A percentile compares a stretch with the other conserved stretches of the same genome.
Conservation (phyloP, 2,329 filamentous ascomycete genomes). For the Botryosphaeria dothidea region DNA sequence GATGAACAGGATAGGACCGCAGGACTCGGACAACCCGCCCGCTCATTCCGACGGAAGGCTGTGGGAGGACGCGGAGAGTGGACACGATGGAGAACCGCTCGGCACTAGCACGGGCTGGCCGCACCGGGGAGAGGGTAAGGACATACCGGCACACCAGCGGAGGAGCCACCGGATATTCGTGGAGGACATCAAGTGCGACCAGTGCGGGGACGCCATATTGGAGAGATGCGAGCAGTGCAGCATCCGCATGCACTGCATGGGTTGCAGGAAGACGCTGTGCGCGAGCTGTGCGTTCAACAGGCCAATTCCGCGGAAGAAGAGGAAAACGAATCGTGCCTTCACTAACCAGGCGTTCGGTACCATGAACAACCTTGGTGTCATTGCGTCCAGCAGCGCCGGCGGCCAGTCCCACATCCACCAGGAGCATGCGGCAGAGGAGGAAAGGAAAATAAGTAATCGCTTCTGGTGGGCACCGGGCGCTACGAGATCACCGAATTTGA, state of each 20-base stretch:
- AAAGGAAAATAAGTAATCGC: conserved; percentile 32
- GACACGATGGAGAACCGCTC: conserved; percentile 56
- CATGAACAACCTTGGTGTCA: conserved; percentile 23
- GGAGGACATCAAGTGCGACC: conserved; percentile 55
- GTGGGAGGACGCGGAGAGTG: conserved; percentile 59
- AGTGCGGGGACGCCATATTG: conserved; percentile 54
- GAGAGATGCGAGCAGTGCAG: conserved; percentile 63
- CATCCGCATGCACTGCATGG: conserved; percentile 62
- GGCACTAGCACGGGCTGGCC: conserved; percentile 48
- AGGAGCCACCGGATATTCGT: conserved; percentile 56
- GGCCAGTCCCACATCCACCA: neutral
- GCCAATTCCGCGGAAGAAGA: conserved; percentile 47
- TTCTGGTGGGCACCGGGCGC: conserved; percentile 63
- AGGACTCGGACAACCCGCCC: conserved; percentile 30
- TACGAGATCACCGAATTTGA: conserved; percentile 57
- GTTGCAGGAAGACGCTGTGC: conserved; percentile 61
- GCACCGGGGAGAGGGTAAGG: conserved; percentile 54
- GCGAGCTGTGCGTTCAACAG: conserved; percentile 61
- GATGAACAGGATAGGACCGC: conserved; percentile 57
- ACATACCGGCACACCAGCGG: conserved; percentile 54
- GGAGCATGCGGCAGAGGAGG: neutral
- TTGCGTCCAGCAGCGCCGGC: neutral
- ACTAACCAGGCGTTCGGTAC: conserved; percentile 37
- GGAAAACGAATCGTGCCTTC: conserved; percentile 39
- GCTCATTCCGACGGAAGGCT: conserved; percentile 50